phyloP scores from a whole-genome alignment of 2,329 filamentous ascomycete species.

The Fusarium xyrophilum region DNA sequence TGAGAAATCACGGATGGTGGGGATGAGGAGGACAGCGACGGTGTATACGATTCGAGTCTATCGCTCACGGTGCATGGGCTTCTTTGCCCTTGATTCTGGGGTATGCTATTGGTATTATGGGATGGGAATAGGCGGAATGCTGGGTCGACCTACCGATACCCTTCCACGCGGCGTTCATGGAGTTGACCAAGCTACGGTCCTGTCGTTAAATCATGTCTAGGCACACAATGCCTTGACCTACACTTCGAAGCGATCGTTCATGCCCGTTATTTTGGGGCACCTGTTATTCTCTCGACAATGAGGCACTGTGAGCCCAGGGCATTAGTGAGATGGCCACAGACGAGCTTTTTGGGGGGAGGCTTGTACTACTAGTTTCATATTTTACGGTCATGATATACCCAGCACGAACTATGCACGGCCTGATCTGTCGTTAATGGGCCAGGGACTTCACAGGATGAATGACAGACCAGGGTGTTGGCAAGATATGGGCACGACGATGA shows the following conservation, averaged over 20 bases:
- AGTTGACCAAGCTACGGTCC: conserved; percentile 27
- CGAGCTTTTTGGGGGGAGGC: background rate
- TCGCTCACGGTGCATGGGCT: conserved; percentile 39
- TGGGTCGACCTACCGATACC: conserved; percentile 42
- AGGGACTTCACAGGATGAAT: background rate
- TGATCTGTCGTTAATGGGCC: conserved; percentile 23
- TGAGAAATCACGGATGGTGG: conserved; percentile 24
- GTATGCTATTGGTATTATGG: conserved; percentile 31
- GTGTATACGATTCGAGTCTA: conserved; percentile 44
- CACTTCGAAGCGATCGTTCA: conserved; percentile 37
- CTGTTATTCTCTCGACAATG: conserved; percentile 12
- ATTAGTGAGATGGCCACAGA: background rate
- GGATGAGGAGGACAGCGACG: conserved; percentile 30
- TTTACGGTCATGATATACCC: conserved; percentile 42
- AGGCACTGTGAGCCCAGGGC: conserved; percentile 11
- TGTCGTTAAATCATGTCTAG: conserved; percentile 18
- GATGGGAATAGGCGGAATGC: conserved; percentile 32
- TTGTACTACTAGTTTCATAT: conserved; percentile 41
- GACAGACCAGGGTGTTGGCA: conserved; percentile 1
- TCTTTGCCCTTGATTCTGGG: conserved; percentile 25
- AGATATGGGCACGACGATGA: conserved; percentile 13
- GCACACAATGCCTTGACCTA: conserved; percentile 18
- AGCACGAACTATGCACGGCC: conserved; percentile 24
- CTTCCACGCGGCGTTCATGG: conserved; percentile 40
- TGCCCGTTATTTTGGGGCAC: conserved; percentile 11